Conservation (phyloP, 2,329 filamentous ascomycete species). For the Hansfordia pulvinata region DNA sequence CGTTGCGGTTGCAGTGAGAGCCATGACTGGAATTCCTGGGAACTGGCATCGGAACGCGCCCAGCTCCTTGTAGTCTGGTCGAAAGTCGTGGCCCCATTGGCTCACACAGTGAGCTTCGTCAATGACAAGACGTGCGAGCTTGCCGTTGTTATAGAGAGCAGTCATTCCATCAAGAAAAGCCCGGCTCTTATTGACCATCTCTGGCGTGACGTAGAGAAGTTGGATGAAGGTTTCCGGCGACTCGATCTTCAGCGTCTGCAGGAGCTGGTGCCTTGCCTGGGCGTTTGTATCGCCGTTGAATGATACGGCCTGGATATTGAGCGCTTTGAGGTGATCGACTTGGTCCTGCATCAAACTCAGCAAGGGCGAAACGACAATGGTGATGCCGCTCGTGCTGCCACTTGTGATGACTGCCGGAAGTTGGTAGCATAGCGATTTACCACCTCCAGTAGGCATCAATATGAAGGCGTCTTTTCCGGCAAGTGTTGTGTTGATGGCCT, state of each 20-base stretch:
- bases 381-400: constrained; percentile 75
- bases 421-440: constrained; percentile 95
- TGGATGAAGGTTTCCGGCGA: constrained; percentile 68
- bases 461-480: constrained; percentile 83
- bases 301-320: constrained; percentile 66
- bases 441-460: constrained; percentile 93
- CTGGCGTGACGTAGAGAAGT: constrained; percentile 87
- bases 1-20: constrained; percentile 89
- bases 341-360: constrained; percentile 97
- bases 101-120: constrained; percentile 99
- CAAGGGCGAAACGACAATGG: constrained; percentile 86
- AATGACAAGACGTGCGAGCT: constrained; percentile 83
- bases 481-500: constrained; percentile 90
- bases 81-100: constrained; percentile 97
- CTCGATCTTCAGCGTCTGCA: constrained; percentile 45
- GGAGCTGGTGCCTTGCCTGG: constrained; percentile 51
- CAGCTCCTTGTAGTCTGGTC: constrained; percentile 85
- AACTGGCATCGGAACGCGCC: constrained; percentile 62
- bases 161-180: constrained; percentile 53
- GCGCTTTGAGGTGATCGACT: constrained; percentile 62
- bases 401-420: constrained; percentile 72
- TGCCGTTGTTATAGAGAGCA: constrained; percentile 52
- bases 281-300: constrained; percentile 65
- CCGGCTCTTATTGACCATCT: constrained; percentile 82
- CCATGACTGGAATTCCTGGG: constrained; percentile 77